phyloP scores from a whole-genome alignment of 2,329 filamentous ascomycete species.

The Cryphonectria japonica region DNA sequence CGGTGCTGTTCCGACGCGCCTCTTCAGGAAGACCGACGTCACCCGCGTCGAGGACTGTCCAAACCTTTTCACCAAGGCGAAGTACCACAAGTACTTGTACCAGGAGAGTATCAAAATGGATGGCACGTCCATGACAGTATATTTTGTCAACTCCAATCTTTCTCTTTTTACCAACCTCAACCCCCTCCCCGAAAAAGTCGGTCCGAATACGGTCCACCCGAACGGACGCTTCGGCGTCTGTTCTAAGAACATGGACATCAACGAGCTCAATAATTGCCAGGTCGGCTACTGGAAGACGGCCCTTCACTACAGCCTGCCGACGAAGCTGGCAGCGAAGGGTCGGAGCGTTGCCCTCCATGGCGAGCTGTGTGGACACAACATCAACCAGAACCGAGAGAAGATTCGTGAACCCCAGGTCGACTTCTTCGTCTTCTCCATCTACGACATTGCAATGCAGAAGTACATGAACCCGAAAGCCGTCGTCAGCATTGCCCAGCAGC shows the following conservation, averaged over 20 bases:
- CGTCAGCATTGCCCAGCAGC: conserved; percentile 34
- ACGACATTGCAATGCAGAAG: conserved; percentile 37
- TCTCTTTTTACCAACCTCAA: conserved; percentile 27
- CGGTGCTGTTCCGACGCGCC: conserved; percentile 28
- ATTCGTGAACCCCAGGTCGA: conserved; percentile 34
- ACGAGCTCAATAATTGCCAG: conserved; percentile 25
- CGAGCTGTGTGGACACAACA: conserved; percentile 38
- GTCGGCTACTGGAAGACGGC: conserved; percentile 35
- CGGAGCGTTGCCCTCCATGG: conserved; percentile 38
- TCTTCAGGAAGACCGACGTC: conserved; percentile 35
- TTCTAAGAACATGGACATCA: conserved; percentile 35
- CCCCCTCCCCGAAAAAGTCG: conserved; percentile 21
- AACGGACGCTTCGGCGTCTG: conserved; percentile 41
- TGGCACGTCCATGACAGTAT: conserved; percentile 43
- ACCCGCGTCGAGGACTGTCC: conserved; percentile 35
- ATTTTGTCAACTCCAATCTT: conserved; percentile 39
- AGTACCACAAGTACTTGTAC: conserved; percentile 36
- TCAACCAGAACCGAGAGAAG: conserved; percentile 37
- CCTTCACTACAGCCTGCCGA: conserved; percentile 31
- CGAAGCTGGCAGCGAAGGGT: conserved; percentile 31
- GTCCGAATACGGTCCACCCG: conserved; percentile 29
- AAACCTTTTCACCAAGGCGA: conserved; percentile 36
- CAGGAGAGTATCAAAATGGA: conserved; percentile 47
- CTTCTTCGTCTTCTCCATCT: conserved; percentile 41
- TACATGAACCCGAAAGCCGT: conserved; percentile 37